Evolutionary conservation across 306 rosid genomes (phyloP).

Genomic region (Clitoria ternatea): DNA sequence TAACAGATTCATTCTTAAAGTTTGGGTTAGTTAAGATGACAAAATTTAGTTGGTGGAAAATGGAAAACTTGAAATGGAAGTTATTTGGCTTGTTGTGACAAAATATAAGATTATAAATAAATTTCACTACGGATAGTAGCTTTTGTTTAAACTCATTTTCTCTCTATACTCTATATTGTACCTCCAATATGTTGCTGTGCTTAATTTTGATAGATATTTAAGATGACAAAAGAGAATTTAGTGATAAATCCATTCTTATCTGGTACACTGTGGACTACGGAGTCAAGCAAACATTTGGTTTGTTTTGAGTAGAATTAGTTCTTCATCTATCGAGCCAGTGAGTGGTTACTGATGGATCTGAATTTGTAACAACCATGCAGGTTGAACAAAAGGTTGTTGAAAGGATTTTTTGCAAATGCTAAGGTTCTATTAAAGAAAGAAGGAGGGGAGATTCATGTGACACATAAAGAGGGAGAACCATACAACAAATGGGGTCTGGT

Average conservation of each 20-base stretch:
- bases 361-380: slow-evolving; percentile 34
- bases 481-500: slow-evolving; percentile 67
- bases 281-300: neutral
- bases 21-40: neutral
- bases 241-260: neutral
- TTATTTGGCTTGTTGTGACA: neutral
- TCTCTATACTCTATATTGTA: neutral
- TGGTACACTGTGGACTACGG: neutral
- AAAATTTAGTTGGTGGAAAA: neutral
- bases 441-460: slow-evolving; percentile 66
- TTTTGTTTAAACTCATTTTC: neutral
- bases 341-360: neutral
- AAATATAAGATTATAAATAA: neutral
- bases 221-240: neutral
- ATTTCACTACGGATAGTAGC: neutral
- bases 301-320: neutral
- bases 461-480: slow-evolving; percentile 76
- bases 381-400: slow-evolving; percentile 69
- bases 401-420: slow-evolving; percentile 61
- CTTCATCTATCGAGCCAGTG: slow-evolving; percentile 2
- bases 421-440: slow-evolving; percentile 48
- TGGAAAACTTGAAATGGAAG: neutral
- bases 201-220: neutral
- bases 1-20: neutral
- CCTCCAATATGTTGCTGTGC: neutral